Conservation (phyloP, 169 alveolate species). For the Cystoisospora suis region DNA sequence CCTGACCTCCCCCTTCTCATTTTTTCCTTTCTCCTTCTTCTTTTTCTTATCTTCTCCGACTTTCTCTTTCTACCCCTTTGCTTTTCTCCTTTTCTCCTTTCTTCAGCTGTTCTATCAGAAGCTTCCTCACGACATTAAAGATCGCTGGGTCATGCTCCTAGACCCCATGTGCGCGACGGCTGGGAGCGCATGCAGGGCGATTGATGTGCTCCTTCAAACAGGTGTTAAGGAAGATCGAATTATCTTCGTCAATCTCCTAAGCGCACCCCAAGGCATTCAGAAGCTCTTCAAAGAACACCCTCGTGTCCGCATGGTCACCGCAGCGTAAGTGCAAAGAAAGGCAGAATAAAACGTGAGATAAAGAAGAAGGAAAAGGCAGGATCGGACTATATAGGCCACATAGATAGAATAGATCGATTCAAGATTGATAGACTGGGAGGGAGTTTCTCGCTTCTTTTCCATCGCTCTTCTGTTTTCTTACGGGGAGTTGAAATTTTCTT, state of each 20-base stretch:
- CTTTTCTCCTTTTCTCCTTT: background rate
- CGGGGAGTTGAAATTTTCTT: too few relatives aligned
- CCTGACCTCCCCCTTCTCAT: background rate
- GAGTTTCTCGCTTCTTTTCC: too few relatives aligned
- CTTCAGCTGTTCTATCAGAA: constrained; percentile 47
- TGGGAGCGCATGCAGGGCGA: constrained; percentile 77
- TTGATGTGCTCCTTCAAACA: constrained; percentile 70
- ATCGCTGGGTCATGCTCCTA: constrained; percentile 77
- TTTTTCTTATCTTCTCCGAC: background rate
- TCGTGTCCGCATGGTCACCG: constrained; percentile 70
- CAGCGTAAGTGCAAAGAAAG: constrained; percentile 42
- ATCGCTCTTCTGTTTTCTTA: too few relatives aligned
- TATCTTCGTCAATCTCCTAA: constrained; percentile 79
- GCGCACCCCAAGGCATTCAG: constrained; percentile 81
- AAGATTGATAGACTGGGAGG: too few relatives aligned
- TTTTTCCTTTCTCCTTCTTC: background rate
- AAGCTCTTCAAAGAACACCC: constrained; percentile 69
- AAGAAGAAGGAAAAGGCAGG: too few relatives aligned
- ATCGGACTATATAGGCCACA: too few relatives aligned
- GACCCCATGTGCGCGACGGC: constrained; percentile 92
- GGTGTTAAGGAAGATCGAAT: constrained; percentile 80
- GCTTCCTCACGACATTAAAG: constrained; percentile 75
- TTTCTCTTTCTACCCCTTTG: background rate
- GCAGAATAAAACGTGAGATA: too few relatives aligned
- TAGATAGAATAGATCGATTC: too few relatives aligned